Base-by-base conservation (phyloP, 768 basidiomycete species). In the Lactarius vividus region DNA sequence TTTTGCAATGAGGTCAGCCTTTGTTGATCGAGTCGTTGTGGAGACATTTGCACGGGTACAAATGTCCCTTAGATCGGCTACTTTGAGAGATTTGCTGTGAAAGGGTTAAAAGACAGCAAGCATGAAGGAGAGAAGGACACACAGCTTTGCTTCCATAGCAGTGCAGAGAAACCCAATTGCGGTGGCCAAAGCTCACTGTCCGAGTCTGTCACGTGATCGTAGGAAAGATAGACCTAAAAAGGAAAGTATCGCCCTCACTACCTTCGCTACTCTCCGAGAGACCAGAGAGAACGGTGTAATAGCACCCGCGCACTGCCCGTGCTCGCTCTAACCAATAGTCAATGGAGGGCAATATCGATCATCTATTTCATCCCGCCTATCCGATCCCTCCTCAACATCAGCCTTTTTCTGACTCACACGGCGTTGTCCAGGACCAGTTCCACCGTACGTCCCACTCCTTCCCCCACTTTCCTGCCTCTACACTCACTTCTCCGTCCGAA, bases 1-100 rank as follows among this genome's bases (percentile, higher is more conserved):
- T 70, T 82, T 83, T 35, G 84, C 74, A 69, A 90, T 82, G 73
- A 92, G 85, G 70, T 89, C 89, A 0, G 77, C 72, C 75, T 91
- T 92, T 73, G 83, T 88, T 7, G 84, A 80, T 73, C 86, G 87
- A 71, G 82, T 76, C 0, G 85, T 82, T 39, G 80, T 74, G 5
- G 82, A 56, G 62, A 84, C 77, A 40, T 73, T 65, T 26, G 87
- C 88, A 55, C 79, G 80, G 60, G 78, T 52, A 72, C 90, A 84
- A 66, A 90, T 83, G 63, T 83, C 80, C 72, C 78, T 85, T 75
- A 91, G 85, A 70, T 91, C 88, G 40, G 82, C 81, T 73, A 89
- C 89, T 75, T 88, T 89, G 79, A 91, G 85, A 0, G 85, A 76
- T 75, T 85, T 87, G 65, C 81, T 81, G 72, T 62, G 40, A n/a